Evolutionary conservation across 2,329 filamentous ascomycete species (phyloP).

Genomic region (Shiraia sp.): DNA sequence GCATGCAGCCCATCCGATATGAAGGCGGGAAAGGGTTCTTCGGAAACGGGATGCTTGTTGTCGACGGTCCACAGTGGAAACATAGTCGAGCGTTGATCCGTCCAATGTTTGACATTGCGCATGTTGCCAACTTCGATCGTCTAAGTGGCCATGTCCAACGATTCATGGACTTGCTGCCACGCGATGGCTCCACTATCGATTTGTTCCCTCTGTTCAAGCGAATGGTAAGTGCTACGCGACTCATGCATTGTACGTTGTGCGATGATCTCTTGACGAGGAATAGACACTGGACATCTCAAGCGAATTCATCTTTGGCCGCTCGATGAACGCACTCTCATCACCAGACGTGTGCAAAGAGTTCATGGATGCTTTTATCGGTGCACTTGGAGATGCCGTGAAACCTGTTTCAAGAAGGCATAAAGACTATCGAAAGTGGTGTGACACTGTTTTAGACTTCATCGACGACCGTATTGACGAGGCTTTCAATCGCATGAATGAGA

Average conservation of each 20-base stretch:
- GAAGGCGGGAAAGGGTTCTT: slow-evolving; percentile 4
- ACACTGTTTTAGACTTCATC: slow-evolving; percentile 11
- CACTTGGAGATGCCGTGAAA: slow-evolving; percentile 10
- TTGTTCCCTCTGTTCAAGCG: slow-evolving; percentile 12
- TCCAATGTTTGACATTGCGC: slow-evolving; percentile 8
- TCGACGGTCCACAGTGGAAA: slow-evolving; percentile 11
- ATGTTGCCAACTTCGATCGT: slow-evolving; percentile 10
- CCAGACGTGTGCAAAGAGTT: slow-evolving; percentile 8
- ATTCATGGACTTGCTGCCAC: slow-evolving; percentile 11
- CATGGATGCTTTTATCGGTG: slow-evolving; percentile 15
- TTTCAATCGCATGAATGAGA: slow-evolving; percentile 2
- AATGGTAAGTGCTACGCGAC: slow-evolving; percentile 4
- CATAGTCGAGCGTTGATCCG: slow-evolving; percentile 7
- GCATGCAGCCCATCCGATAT: slow-evolving; percentile 8
- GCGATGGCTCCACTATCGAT: slow-evolving; percentile 11
- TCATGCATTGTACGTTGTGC: background rate
- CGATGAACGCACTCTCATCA: slow-evolving; percentile 9
- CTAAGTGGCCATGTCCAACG: slow-evolving; percentile 4
- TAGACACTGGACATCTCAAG: slow-evolving; percentile 17
- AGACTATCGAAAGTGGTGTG: slow-evolving; percentile 9
- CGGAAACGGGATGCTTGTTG: slow-evolving; percentile 13
- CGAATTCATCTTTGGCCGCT: slow-evolving; percentile 20
- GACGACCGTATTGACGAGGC: slow-evolving; percentile 11
- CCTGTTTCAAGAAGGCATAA: no score
- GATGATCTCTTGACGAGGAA: background rate